Percentiles rank a stretch among this genome's conserved stretches.
These are phyloP conservation scores for Paracorniculantispora psalliotae DNA, from an alignment of 2,329 filamentous ascomycete genomes.

Conservation along the genomic window DNA sequence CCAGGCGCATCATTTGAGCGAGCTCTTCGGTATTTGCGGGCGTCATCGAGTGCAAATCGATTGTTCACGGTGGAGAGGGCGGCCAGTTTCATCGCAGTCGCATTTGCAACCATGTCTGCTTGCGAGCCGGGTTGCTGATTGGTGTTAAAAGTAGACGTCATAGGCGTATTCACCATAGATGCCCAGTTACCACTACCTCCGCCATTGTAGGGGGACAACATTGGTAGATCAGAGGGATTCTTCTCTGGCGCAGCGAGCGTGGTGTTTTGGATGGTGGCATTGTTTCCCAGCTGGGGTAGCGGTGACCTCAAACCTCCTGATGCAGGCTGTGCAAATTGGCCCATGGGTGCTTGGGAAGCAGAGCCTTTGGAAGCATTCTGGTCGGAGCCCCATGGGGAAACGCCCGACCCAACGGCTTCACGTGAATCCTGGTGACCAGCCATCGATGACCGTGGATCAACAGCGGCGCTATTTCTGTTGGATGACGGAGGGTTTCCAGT, in stretches of 20 bases:
- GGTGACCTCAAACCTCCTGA: constrained; percentile 74
- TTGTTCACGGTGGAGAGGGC: constrained; percentile 98
- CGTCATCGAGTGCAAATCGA: constrained; percentile 92
- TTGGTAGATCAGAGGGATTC: constrained; percentile 64
- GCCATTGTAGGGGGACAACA: constrained; percentile 74
- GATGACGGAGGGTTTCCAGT: constrained; percentile 86
- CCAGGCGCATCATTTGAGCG: constrained; percentile 79
- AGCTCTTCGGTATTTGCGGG: constrained; percentile 89
- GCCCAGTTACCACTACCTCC: constrained; percentile 90
- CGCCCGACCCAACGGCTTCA: constrained; percentile 24
- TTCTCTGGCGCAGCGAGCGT: constrained; percentile 69
- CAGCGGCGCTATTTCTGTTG: constrained; percentile 82
- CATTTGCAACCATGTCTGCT: constrained; percentile 97
- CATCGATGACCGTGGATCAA: constrained; percentile 72
- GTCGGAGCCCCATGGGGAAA: constrained; percentile 72
- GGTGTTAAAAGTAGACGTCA: constrained; percentile 78
- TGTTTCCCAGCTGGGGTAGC: constrained; percentile 62
- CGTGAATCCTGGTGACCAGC: constrained; percentile 46
- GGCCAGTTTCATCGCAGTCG: constrained; percentile 97
- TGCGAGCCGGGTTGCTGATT: constrained; percentile 39
- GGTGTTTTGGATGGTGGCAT: constrained; percentile 73
- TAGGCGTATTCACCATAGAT: constrained; percentile 96
- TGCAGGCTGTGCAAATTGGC: constrained; percentile 84
- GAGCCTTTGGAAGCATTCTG: constrained; percentile 64
- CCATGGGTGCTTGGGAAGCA: constrained; percentile 78